Base-by-base conservation (phyloP, 2,329 filamentous ascomycete genomes). In the Lachnellula arida region DNA sequence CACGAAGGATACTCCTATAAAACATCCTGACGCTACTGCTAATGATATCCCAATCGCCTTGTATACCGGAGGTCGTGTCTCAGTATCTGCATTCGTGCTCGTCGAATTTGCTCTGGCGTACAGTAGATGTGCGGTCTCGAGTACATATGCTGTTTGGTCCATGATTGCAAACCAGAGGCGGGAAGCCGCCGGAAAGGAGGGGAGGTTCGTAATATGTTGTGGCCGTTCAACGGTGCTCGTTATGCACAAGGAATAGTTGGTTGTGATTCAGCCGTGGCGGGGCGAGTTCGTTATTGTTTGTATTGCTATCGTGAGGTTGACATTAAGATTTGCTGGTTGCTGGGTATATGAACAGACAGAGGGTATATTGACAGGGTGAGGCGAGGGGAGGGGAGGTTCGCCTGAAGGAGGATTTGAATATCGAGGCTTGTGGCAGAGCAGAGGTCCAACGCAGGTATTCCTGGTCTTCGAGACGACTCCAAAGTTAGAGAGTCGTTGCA, bases 1-100 rank as follows among this genome's bases (percentile, higher is more conserved):
- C 28, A 97, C 92, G 71, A 97, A 99, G 0, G 93, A 97, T 14
- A 88, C 81, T 53, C 94, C 94, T 69, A 99, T 99, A 71, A 97
- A 97, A 56, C 90, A 71, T 43, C 94, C 94, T 0, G 93, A 97
- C 34, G 85, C 84, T 57, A 97, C 81, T 15, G 94, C 94, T 37
- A 99, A 78, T 22, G 85, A 79, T 60, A 99, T 90, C 54, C 94
- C 94, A 63, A 97, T 82, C 25, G 86, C 83, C 71, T 97, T 97
- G 80, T 89, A 97, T 56, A 75, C 54, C 4, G 67, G 58, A 5
- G 69, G 68, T 56, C 68, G 54, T 7, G 60, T 44, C 14, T 54
- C 55, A 7, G 54, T 65, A 1, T 25, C 19, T 32, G 62, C 53
- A 55, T 61, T 55, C 57, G 51, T 51, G 53, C 60, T 66, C 40